These are phyloP conservation scores for Paramecium sexaurelia DNA, from an alignment of 73 alveolate species.

Conservation along the genomic window DNA sequence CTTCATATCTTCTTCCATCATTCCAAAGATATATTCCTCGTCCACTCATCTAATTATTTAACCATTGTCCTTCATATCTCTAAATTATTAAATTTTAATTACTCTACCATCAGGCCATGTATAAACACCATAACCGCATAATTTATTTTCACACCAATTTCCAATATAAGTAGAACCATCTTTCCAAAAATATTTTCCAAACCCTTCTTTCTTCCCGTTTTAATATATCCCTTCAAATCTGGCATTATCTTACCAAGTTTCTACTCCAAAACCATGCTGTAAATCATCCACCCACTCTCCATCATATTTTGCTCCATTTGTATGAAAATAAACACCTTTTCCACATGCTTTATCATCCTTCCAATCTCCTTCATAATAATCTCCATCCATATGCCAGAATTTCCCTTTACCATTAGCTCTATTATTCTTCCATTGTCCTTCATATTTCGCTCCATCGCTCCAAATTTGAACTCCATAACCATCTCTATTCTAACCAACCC, in stretches of 20 bases:
- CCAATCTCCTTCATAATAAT: slow-evolving; percentile 69
- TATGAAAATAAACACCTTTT: slow-evolving; percentile 63
- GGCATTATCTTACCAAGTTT: slow-evolving; percentile 78
- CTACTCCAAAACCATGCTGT: slow-evolving; percentile 75
- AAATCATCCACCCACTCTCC: slow-evolving; percentile 75
- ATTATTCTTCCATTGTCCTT: slow-evolving; percentile 71
- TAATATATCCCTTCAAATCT: slow-evolving; percentile 76
- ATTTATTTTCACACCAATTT: slow-evolving; percentile 77
- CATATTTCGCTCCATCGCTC: slow-evolving; percentile 65
- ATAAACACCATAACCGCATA: slow-evolving; percentile 83
- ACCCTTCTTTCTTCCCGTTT: slow-evolving; percentile 79
- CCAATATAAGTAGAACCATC: slow-evolving; percentile 76
- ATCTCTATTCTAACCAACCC: slow-evolving; percentile 74
- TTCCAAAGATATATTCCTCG: slow-evolving; percentile 75
- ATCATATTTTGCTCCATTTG: slow-evolving; percentile 68
- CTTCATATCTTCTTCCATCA: slow-evolving; percentile 78
- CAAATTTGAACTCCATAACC: slow-evolving; percentile 62
- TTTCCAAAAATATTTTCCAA: slow-evolving; percentile 77
- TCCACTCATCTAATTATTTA: slow-evolving; percentile 75
- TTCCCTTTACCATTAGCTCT: slow-evolving; percentile 69
- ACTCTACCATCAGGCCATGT: slow-evolving; percentile 74
- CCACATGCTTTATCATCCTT: slow-evolving; percentile 70
- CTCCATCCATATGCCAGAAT: slow-evolving; percentile 74
- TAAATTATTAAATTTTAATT: neutral
- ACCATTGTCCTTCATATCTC: slow-evolving; percentile 66